Base-by-base conservation (phyloP, 2,329 filamentous ascomycete genomes). In the Dothistroma pini region DNA sequence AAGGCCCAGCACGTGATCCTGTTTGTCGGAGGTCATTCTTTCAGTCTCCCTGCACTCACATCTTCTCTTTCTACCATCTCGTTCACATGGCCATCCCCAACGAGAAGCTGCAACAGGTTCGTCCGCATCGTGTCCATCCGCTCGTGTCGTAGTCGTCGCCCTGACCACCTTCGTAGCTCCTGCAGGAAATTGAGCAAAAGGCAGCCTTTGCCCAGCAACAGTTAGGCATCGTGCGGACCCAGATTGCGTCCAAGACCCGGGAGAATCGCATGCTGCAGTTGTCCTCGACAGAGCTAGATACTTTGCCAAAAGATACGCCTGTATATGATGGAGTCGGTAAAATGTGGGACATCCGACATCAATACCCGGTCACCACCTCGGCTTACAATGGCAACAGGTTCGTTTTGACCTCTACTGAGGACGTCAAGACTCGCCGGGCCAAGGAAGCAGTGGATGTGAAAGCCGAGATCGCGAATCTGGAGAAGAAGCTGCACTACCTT, bases 271-370 rank as follows among this genome's bases (percentile, higher is more conserved):
- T 97, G 78, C 83, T 96, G 48, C 90, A 96, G 76, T 80, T 99
- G 66, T 97, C 93, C 1, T 84, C 89, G 38, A 90, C 84, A 66
- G 95, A 99, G 77, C 82, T 97, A 54, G 84, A 86, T n/a, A 83
- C 85, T 7, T 78, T 99, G 63, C 89, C 92, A 4, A 75, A 84
- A 19, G 84, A 88, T 53, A 95, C 91, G 0, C 88, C 88, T 34
- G 86, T 96, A 31, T 99, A 97, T 71, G 93, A 97, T 78, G 93
- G 93, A 6, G 89, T 97, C 11, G 95, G 95, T 56, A 99, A 97
- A 80, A 97, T 99, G 95, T 97, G 77, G 63, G 68, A 57, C 53
- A 56, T 53, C 59, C 56, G 59, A 54, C 49, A 50, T 22, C 11
- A 31, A 60, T 60, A 41, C 54, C 57, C 54, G 54, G 50, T 34